Conservation (phyloP, 2,329 filamentous ascomycete genomes). For the Fusarium sp. region DNA sequence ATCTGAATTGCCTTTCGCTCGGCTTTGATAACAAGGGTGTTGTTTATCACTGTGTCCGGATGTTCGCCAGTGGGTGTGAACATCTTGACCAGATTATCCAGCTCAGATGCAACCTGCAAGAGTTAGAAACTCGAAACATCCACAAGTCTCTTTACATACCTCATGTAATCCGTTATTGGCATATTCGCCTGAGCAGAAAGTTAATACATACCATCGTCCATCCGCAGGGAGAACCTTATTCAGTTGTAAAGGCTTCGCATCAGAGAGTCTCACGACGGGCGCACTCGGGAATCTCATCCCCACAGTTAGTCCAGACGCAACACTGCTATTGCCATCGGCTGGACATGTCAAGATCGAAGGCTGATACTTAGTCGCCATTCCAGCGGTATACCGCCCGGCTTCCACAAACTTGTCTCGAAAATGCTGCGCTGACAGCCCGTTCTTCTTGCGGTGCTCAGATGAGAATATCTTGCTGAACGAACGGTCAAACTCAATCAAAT, state of each 20-base stretch:
- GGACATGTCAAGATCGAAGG: constrained; percentile 14
- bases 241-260: constrained; percentile 39
- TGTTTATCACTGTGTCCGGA: constrained; percentile 11
- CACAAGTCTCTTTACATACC: neutral
- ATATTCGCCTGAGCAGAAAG: constrained; percentile 15
- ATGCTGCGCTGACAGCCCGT: constrained; percentile 8
- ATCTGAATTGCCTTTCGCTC: constrained; percentile 17
- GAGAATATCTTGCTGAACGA: constrained; percentile 46
- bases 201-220: constrained; percentile 40
- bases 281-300: constrained; percentile 44
- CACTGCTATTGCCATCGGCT: fast-evolving
- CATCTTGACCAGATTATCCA: neutral
- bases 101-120: neutral
- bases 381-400: constrained; percentile 40
- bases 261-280: constrained; percentile 29
- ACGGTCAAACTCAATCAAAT: constrained; percentile 61
- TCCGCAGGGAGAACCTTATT: constrained; percentile 25
- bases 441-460: constrained; percentile 23
- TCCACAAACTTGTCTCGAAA: constrained; percentile 41
- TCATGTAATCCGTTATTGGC: neutral
- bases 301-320: constrained; percentile 9
- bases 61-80: neutral
- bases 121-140: fast-evolving
- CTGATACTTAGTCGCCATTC: constrained; percentile 27
- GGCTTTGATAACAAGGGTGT: constrained; percentile 10